Evolutionary conservation across 441 rosid genomes (phyloP), one percentile per base, ranked within the genome.

Genomic region (Biscutella auriculata): DNA sequence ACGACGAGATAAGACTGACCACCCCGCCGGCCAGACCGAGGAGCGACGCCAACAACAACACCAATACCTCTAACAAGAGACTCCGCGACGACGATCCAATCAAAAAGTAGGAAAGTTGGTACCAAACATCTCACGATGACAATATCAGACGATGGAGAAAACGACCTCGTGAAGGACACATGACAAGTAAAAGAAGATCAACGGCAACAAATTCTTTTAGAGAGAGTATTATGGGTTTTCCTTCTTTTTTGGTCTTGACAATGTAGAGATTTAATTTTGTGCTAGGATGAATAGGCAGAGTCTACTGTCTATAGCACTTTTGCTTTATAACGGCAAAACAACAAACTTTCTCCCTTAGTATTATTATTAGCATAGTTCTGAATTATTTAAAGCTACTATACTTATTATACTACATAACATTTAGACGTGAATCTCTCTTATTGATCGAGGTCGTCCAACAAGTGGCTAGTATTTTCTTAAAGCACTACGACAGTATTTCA

Each of bases 201-300:
- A n/a, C n/a, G n/a, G n/a, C n/a, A n/a, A n/a, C n/a, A n/a, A n/a
- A n/a, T n/a, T n/a, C n/a, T n/a, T n/a, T n/a, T n/a, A n/a, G n/a
- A n/a, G n/a, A n/a, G n/a, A n/a, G n/a, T n/a, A n/a, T n/a, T n/a
- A n/a, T n/a, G n/a, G n/a, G n/a, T n/a, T n/a, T n/a, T n/a, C n/a
- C n/a, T n/a, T 37, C 30, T 34, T 3, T 8, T 9, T 10, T 8
- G 41, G 9, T 19, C 58, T 42, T 44, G 56, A 56, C 52, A 28
- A 42, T 62, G 25, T 19, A 56, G 53, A 55, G 42, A 50, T 29
- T 34, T 62, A 41, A 11, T 15, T 49, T 33, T 49, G 61, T 69
- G 73, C 51, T 29, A 12, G 48, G 67, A 62, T 68, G 68, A 68
- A 53, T 62, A 54, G 59, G 49, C 63, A 34, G 19, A 67, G 27